Conservation (phyloP, 1,139 yeast genomes). For the Arxiozyma telluris region DNA sequence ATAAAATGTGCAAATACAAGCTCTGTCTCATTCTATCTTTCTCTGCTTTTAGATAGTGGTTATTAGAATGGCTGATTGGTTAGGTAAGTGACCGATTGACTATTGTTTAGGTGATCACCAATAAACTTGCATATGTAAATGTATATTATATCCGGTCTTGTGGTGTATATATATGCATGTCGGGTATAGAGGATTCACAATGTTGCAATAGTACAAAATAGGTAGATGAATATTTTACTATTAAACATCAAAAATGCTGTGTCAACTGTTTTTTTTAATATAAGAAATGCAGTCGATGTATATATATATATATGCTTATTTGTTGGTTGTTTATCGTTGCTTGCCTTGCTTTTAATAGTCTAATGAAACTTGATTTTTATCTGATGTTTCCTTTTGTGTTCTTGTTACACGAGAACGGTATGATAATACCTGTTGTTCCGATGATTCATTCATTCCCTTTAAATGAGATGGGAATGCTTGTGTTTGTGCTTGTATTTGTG, state of each 20-base stretch:
- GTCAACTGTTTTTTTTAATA: background rate
- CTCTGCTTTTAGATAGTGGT: too few relatives aligned
- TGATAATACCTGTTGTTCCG: background rate
- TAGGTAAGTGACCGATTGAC: too few relatives aligned
- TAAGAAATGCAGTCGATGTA: background rate
- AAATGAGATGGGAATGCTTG: background rate
- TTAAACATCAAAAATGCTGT: background rate
- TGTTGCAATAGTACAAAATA: background rate
- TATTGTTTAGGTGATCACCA: too few relatives aligned
- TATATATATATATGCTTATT: too few relatives aligned
- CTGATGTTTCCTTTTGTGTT: constrained; percentile 34
- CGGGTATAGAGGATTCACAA: background rate
- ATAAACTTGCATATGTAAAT: too few relatives aligned
- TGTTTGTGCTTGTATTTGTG: background rate
- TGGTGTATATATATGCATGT: too few relatives aligned
- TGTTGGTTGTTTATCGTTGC: too few relatives aligned
- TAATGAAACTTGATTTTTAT: background rate
- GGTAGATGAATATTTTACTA: too few relatives aligned
- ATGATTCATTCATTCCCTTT: background rate
- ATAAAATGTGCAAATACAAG: too few relatives aligned
- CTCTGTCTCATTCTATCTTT: too few relatives aligned
- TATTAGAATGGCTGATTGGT: too few relatives aligned
- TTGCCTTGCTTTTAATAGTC: background rate
- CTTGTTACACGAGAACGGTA: constrained; percentile 2
- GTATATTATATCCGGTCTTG: background rate